Evolutionary conservation across 495 filamentous ascomycete genomes (phyloP), one percentile per base, ranked within the genome.

Genomic region (Penicillium coffeae): DNA sequence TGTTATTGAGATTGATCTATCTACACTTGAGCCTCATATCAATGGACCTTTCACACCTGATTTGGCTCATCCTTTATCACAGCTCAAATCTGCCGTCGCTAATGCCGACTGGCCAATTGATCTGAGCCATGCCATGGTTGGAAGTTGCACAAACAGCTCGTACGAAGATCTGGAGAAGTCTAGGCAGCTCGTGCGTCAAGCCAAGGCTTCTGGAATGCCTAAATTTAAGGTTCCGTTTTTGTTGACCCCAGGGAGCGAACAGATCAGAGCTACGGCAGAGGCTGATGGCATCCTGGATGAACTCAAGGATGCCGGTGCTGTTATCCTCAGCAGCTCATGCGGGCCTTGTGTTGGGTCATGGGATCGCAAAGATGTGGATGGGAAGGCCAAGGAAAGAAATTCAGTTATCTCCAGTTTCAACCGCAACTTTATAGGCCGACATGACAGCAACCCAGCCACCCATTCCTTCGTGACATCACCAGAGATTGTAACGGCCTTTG

Each of bases 31-130:
- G 79, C 93, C 93, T 32, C 89, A 98, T 71, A 89, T 98, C 77
- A 98, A 98, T 77, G 93, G 93, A 57, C 93, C 93, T 45, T 98
- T 98, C 83, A 98, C 93, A 13, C 93, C 93, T 50, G 93, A 98
- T 84, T 84, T 98, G 69, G 90, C 91, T 37, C 97, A 92, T 35
- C 93, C 93, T 15, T 90, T 98, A 73, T 95, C 90, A 70, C 87
- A 96, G 77, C 96, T 96, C 75, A 89, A 89, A 70, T 84, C 90
- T 66, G 89, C 93, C 57, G 93, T 92, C 53, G 86, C 92, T 79
- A 75, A 79, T 56, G 96, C 97, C 74, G 85, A 85, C 70, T 98
- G 93, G 93, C 93, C 93, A 33, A 85, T 94, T 69, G 92, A 97
- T 69, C 76, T 98, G 58, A 96, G 96, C 80, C 93, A 95, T 58